Percentiles rank a stretch among this genome's conserved stretches.
These are phyloP conservation scores for Mycocentrospora acerina DNA, from an alignment of 2,329 filamentous ascomycete species.

Conservation along the genomic window DNA sequence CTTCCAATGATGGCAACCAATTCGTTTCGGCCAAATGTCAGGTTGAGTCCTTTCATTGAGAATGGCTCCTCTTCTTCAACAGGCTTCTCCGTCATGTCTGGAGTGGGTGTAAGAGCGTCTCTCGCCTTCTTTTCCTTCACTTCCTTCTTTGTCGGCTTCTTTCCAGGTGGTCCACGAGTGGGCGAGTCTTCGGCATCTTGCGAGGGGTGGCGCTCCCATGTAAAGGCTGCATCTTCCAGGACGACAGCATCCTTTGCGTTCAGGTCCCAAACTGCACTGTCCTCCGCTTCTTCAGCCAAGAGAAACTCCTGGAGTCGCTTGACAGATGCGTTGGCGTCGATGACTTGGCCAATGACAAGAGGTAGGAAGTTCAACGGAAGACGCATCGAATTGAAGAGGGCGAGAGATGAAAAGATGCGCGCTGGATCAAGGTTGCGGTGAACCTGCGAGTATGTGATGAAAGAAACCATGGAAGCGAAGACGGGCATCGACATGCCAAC, in stretches of 20 bases:
- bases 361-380: slow-evolving; percentile 89
- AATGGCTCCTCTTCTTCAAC: slow-evolving; percentile 65
- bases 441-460: slow-evolving; percentile 73
- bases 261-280: slow-evolving; percentile 63
- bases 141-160: slow-evolving; percentile 50
- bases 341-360: slow-evolving; percentile 82
- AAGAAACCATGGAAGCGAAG: slow-evolving; percentile 92
- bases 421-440: slow-evolving; percentile 71
- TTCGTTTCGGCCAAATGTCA: slow-evolving; percentile 72
- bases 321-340: slow-evolving; percentile 84
- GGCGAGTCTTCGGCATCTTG: slow-evolving; percentile 41
- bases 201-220: slow-evolving; percentile 75
- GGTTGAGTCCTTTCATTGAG: slow-evolving; percentile 67
- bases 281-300: slow-evolving; percentile 78
- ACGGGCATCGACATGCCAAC: slow-evolving; percentile 84
- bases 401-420: slow-evolving; percentile 86
- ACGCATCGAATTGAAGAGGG: slow-evolving; percentile 87
- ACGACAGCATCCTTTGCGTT: slow-evolving; percentile 62
- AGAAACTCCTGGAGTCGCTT: slow-evolving; percentile 87
- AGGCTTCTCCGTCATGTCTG: slow-evolving; percentile 46
- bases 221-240: slow-evolving; percentile 74
- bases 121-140: slow-evolving; percentile 50
- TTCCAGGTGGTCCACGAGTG: slow-evolving; percentile 38
- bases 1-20: slow-evolving; percentile 82
- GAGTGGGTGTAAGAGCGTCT: slow-evolving; percentile 33